phyloP scores from a whole-genome alignment of 192 early-diverging fungal species.

The Umbelopsis isabellina region DNA sequence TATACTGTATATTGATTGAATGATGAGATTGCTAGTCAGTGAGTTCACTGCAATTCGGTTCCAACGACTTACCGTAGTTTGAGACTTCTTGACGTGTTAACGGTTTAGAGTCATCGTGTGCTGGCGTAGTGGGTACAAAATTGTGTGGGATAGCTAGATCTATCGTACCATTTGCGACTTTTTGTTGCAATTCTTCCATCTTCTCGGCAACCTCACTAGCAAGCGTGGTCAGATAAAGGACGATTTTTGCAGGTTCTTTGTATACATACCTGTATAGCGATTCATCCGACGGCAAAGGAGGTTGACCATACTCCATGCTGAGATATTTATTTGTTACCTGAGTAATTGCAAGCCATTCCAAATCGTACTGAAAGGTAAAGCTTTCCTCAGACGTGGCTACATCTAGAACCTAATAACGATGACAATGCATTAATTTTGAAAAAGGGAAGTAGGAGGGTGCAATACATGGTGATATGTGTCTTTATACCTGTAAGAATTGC shows the following conservation, averaged over 20 bases:
- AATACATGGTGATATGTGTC: neutral
- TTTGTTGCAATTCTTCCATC: constrained; percentile 64
- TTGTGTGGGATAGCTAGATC: constrained; percentile 76
- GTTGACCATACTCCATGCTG: constrained; percentile 45
- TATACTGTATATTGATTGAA: constrained; percentile 29
- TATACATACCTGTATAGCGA: constrained; percentile 46
- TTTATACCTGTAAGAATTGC: constrained; percentile 80
- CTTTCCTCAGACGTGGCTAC: constrained; percentile 43
- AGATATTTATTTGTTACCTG: constrained; percentile 63
- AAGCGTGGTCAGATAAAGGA: neutral
- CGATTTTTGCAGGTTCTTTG: neutral
- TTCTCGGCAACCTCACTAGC: constrained; percentile 62
- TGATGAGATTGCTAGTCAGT: constrained; percentile 11
- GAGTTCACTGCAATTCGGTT: constrained; percentile 14
- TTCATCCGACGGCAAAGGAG: constrained; percentile 52
- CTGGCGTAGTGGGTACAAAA: constrained; percentile 75
- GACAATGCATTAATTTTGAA: neutral
- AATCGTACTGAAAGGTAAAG: constrained; percentile 77
- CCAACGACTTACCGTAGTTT: constrained; percentile 33
- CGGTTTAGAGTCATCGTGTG: constrained; percentile 39
- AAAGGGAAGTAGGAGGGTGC: neutral
- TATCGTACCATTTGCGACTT: constrained; percentile 54
- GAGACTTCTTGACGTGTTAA: constrained; percentile 38
- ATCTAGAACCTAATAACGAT: constrained; percentile 52
- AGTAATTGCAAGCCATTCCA: constrained; percentile 83